A percentile compares a stretch with the other conserved stretches of the same genome.
These are phyloP conservation scores for Hygrocybe coccinea DNA, from an alignment of 768 basidiomycete species.

Conservation along the genomic window DNA sequence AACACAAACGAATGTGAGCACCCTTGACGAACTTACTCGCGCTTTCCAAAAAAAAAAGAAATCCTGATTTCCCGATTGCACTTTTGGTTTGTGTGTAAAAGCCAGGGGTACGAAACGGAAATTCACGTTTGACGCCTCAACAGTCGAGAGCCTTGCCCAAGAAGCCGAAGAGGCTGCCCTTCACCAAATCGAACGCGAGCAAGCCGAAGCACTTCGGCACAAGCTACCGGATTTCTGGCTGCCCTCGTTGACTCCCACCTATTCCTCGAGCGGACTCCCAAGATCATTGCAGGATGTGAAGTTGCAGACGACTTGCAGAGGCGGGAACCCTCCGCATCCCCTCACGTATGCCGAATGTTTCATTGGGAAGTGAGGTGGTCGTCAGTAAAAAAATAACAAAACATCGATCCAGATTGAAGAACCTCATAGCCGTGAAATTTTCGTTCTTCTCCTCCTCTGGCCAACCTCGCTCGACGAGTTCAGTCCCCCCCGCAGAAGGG, in stretches of 20 bases:
- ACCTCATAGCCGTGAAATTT: conserved; percentile 77
- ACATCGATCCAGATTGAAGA: conserved; percentile 85
- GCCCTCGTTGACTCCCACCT: conserved; percentile 84
- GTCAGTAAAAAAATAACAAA: no score
- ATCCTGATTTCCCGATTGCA: not conserved
- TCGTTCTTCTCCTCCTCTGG: conserved; percentile 44
- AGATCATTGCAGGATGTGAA: conserved; percentile 74
- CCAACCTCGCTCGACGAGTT: conserved; percentile 35
- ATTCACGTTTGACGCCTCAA: conserved; percentile 72
- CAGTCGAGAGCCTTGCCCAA: conserved; percentile 63
- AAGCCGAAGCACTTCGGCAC: conserved; percentile 74
- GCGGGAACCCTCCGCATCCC: conserved; percentile 71
- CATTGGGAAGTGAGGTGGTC: not conserved
- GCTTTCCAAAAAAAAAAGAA: no score
- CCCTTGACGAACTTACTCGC: no score
- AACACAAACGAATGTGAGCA: conserved; percentile 29
- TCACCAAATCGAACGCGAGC: conserved; percentile 75
- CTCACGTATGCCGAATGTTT: conserved; percentile 54
- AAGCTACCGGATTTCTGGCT: conserved; percentile 98
- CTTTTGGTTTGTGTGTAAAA: conserved; percentile 19
- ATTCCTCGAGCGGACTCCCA: conserved; percentile 56
- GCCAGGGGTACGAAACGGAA: conserved; percentile 73
- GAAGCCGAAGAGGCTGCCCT: conserved; percentile 90
- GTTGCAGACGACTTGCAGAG: conserved; percentile 84
- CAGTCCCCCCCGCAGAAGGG: conserved; percentile 35